Base-by-base conservation (phyloP, 495 filamentous ascomycete genomes). In the Halenospora varia region DNA sequence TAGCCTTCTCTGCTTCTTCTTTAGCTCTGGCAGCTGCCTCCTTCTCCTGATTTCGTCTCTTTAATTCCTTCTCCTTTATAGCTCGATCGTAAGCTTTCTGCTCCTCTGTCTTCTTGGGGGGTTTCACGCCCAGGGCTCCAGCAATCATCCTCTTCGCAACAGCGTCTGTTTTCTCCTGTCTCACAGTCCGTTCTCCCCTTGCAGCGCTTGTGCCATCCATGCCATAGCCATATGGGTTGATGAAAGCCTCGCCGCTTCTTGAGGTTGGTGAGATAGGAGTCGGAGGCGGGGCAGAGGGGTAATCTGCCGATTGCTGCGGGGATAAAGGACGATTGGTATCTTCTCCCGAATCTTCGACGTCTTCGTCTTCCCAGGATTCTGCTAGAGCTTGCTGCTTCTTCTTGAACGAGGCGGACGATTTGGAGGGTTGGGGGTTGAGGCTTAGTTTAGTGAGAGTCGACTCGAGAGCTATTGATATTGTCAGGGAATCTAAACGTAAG, bases 111-210 rank as follows among this genome's bases (percentile, higher is more conserved):
- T 80, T 78, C 75, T 82, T 88, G 25, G 88, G 89, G 29, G 89
- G 82, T 57, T 83, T 82, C 41, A 97, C 82, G 3, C 94, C 94
- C 63, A 98, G 74, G 4, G 88, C 94, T 20, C 84, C 89, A 0
- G 92, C 90, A 67, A 98, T 97, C 85, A 98, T 77, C 61, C 94
- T 78, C 55, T 88, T 82, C 23, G 94, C 94, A 44, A 93, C 90
- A 2, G 92, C 90, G 58, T 92, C 94, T 56, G 92, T 92, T 73
- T 94, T 98, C 73, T 95, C 92, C 0, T 91, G 94, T 54, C 92
- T 63, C 10, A 25, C 26, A 44, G 25, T 9, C 22, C 56, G 51
- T 20, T 56, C 52, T 13, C 42, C n/a, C 26, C 50, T 39, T n/a
- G 8, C 51, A 57, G 55, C 56, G 23, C 55, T 55, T 3, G 35